phyloP scores from a whole-genome alignment of 2,329 filamentous ascomycete species.

The Trichoderma asperellum region DNA sequence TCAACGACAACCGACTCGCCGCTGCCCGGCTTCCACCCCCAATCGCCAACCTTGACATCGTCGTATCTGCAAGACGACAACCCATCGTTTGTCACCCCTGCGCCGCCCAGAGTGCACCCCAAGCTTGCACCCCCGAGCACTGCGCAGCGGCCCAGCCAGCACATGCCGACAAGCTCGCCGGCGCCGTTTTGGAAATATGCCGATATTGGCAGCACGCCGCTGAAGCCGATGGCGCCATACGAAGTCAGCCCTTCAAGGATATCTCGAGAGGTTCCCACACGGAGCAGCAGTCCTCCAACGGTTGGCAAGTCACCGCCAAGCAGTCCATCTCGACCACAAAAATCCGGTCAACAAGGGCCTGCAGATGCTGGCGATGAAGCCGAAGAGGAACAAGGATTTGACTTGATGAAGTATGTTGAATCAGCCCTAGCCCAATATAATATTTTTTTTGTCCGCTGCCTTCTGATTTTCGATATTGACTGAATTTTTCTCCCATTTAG shows the following conservation, averaged over 20 bases:
- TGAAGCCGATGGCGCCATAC: slow-evolving; percentile 54
- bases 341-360: slow-evolving; percentile 37
- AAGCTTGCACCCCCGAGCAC: slow-evolving; percentile 79
- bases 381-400: slow-evolving; percentile 59
- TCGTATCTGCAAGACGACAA: slow-evolving; percentile 65
- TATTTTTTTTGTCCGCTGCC: background rate
- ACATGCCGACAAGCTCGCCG: slow-evolving; percentile 83
- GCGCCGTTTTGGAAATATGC: slow-evolving; percentile 90
- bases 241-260: slow-evolving; percentile 64
- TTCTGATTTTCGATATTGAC: background rate
- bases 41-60: slow-evolving; percentile 64
- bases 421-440: too few relatives aligned
- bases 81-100: slow-evolving; percentile 69
- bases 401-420: slow-evolving; percentile 59
- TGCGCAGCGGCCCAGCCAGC: slow-evolving; percentile 78
- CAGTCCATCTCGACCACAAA: slow-evolving; percentile 54
- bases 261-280: slow-evolving; percentile 46
- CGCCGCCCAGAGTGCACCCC: slow-evolving; percentile 73
- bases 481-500: slow-evolving; percentile 40
- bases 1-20: slow-evolving; percentile 50
- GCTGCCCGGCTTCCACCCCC: slow-evolving; percentile 56
- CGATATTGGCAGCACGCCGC: slow-evolving; percentile 73
- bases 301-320: slow-evolving; percentile 56
- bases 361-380: slow-evolving; percentile 40
- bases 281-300: slow-evolving; percentile 63